Conservation (phyloP, 1,284 basidiomycete genomes). For the Naganishia sp. region DNA sequence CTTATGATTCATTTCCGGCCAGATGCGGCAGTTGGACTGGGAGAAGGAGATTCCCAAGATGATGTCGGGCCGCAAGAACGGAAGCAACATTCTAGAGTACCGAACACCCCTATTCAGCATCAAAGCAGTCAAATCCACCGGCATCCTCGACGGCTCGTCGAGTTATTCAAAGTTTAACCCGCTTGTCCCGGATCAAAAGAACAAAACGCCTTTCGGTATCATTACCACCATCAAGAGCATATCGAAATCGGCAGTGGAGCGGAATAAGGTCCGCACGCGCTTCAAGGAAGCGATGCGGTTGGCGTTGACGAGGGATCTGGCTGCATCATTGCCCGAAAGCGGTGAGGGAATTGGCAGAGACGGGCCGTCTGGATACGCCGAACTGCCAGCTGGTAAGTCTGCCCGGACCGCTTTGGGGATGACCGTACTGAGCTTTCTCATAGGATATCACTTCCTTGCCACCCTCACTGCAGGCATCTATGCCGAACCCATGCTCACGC, state of each 20-base stretch:
- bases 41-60: conserved; percentile 20
- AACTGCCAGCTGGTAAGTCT: conserved; percentile 9
- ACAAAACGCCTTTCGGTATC: conserved; percentile 28
- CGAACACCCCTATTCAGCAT: conserved; percentile 20
- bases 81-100: conserved; percentile 12
- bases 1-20: neutral
- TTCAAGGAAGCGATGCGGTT: conserved; percentile 33
- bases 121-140: conserved; percentile 7
- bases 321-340: neutral
- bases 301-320: conserved; percentile 20
- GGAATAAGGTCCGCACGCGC: conserved; percentile 31
- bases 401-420: neutral
- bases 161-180: conserved; percentile 14
- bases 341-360: neutral
- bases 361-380: neutral
- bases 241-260: conserved; percentile 30
- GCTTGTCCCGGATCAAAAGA: conserved; percentile 6
- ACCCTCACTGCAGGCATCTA: conserved; percentile 13
- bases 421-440: neutral
- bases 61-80: conserved; percentile 12
- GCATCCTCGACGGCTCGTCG: neutral
- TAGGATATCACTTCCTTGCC: conserved; percentile 18
- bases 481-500: conserved; percentile 10
- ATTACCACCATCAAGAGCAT: conserved; percentile 32
- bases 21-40: conserved; percentile 28